Percentiles rank a stretch among this genome's conserved stretches.
Conservation (phyloP, 2,329 filamentous ascomycete species). For the Drechslerella coelobrocha region DNA sequence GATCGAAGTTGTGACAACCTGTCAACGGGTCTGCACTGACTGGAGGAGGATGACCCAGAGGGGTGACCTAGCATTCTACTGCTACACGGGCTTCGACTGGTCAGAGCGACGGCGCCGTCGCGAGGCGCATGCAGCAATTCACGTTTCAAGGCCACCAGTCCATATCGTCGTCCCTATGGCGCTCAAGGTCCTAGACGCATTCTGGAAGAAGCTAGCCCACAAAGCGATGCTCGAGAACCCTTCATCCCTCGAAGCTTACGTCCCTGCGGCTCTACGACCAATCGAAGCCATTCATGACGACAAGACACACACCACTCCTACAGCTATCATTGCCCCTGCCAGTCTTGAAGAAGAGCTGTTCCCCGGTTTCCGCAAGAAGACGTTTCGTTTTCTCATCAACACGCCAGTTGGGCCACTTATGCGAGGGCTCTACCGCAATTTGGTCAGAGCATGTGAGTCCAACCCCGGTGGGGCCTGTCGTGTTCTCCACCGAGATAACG, state of each 20-base stretch:
- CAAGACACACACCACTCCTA: too few relatives aligned
- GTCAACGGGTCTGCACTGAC: conserved; percentile 16
- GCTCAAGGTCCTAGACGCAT: conserved; percentile 9
- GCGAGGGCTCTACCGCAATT: too few relatives aligned
- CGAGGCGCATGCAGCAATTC: not conserved
- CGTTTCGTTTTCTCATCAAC: too few relatives aligned
- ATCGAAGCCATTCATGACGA: too few relatives aligned
- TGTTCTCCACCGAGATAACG: not conserved
- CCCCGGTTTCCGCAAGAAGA: too few relatives aligned
- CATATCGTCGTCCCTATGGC: conserved; percentile 25
- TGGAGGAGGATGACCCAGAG: conserved; percentile 21
- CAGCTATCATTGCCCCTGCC: too few relatives aligned
- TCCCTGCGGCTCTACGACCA: too few relatives aligned
- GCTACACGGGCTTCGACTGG: conserved; percentile 7
- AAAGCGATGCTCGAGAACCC: not conserved
- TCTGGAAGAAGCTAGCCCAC: conserved; percentile 15
- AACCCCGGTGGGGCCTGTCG: not conserved
- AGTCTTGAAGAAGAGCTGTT: too few relatives aligned
- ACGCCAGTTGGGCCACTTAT: too few relatives aligned
- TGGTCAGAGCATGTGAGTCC: too few relatives aligned
- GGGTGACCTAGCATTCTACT: too few relatives aligned
- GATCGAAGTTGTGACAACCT: conserved; percentile 17
- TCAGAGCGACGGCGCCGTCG: not conserved
- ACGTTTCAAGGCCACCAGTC: not conserved
- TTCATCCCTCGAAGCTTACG: too few relatives aligned